Percentiles rank a stretch among this genome's conserved stretches.
Conservation (phyloP, 139 green algal species). For the Spirogloea muscicola region DNA sequence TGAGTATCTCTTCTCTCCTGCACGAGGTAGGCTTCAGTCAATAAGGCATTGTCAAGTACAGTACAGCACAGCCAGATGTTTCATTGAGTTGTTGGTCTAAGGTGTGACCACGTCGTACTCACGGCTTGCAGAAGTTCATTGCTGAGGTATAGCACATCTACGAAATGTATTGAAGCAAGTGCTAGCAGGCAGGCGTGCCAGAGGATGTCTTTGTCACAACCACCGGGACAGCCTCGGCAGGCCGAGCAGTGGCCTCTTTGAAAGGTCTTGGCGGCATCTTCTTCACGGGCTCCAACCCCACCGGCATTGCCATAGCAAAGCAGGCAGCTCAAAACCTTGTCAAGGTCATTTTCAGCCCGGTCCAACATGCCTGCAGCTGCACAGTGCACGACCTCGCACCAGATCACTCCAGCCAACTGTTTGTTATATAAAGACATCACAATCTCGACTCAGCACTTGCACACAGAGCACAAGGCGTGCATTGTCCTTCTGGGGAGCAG, state of each 20-base stretch:
- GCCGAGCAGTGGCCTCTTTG: conserved; percentile 24
- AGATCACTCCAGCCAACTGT: too few species aligned
- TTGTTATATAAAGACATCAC: not conserved
- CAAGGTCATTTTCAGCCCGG: conserved; percentile 9
- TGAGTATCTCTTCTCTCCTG: conserved; percentile 18
- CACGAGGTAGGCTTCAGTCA: conserved; percentile 22
- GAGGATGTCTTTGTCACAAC: conserved; percentile 32
- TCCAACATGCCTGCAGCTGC: not conserved
- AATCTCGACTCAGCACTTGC: not conserved
- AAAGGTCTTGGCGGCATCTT: conserved; percentile 20
- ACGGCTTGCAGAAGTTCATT: not conserved
- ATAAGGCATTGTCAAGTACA: not conserved
- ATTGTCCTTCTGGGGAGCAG: too few species aligned
- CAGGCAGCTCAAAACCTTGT: conserved; percentile 29
- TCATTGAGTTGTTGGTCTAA: not conserved
- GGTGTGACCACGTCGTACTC: not conserved
- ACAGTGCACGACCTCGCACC: too few species aligned
- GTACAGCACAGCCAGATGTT: not conserved
- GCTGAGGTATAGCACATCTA: not conserved
- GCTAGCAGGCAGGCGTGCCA: conserved; percentile 25
- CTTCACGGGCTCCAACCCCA: conserved; percentile 39
- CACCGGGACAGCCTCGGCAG: conserved; percentile 9
- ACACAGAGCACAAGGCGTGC: not conserved
- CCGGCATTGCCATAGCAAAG: conserved; percentile 7
- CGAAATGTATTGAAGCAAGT: not conserved